Conservation (phyloP, 176 grass and related monocot genomes). For the Triticum monococcum region DNA sequence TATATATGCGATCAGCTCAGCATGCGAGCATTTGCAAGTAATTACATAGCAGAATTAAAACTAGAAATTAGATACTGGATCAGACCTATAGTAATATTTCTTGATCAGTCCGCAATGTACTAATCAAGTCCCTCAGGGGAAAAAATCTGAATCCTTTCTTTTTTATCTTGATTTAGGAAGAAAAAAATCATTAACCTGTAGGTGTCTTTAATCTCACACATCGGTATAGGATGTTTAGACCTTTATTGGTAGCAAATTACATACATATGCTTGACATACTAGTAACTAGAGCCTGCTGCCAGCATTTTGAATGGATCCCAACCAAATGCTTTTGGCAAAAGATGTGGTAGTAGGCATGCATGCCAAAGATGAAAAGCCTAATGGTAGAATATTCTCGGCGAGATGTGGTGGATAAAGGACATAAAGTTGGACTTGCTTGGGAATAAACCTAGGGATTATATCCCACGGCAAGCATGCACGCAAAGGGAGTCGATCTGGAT, state of each 20-base stretch:
- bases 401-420: conserved; percentile 46
- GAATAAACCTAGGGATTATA: conserved; percentile 67
- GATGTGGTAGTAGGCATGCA: conserved; percentile 28
- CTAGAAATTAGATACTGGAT: neutral
- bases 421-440: conserved; percentile 32
- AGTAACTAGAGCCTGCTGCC: neutral
- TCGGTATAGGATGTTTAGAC: neutral
- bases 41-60: neutral
- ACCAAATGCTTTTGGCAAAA: conserved; percentile 45
- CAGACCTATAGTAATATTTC: neutral
- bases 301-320: conserved; percentile 28
- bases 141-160: no score
- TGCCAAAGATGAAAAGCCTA: conserved; percentile 49
- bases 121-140: neutral
- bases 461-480: conserved; percentile 42
- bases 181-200: neutral
- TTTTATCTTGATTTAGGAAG: neutral
- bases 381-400: conserved; percentile 57
- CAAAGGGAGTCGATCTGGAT: conserved; percentile 26
- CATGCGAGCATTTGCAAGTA: neutral
- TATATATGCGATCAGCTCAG: neutral
- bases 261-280: neutral
- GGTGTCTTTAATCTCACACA: neutral
- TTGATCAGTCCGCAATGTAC: neutral
- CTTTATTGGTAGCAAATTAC: neutral